Base-by-base conservation (phyloP, 345 rosid genomes). In the Salix arbutifolia region DNA sequence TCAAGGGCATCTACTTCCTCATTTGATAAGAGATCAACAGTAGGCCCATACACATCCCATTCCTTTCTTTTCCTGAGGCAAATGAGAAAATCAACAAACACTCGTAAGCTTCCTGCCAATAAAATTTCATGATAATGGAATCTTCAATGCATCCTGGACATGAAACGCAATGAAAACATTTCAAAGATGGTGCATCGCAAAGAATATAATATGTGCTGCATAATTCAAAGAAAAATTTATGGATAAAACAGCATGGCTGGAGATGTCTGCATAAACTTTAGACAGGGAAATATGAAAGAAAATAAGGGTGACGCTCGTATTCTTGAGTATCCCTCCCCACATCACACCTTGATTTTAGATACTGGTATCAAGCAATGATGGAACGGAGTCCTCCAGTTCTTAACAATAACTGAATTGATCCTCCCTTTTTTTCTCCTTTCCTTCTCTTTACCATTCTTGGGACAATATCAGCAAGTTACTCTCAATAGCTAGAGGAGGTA, bases 41-140 rank as follows among this genome's bases (percentile, higher is more conserved):
- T 74, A 19, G 99, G 99, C 69, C 90, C 94, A 71, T 88, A 92
- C 52, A 87, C 74, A 70, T 93, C 96, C 92, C 97, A 91, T 58
- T 95, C 99, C 86, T 95, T 95, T 81, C 98, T 85, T 85, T 95
- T 95, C 90, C 98, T 95, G 88, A 75, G 42, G 76, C 77, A 70
- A 26, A 74, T 67, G 62, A 33, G 65, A 62, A 46, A 62, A 78
- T 6, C 70, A 25, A 65, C 35, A 77, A 61, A 53, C 66, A 18
- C 31, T 65, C 12, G 23, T 38, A 4, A 28, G 71, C 60, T 35
- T 65, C 46, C 50, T 1, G 62, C n/a, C 65, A 37, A 3, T 38
- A 67, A 61, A 73, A n/a, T 56, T 71, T 65, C 23, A 23, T 35
- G 71, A 30, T 50, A 6, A 74, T 40, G n/a, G 38, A 44, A 40